These are phyloP conservation scores for Petunia hybrid DNA, from an alignment of 305 asterid genomes.

Conservation along the genomic window DNA sequence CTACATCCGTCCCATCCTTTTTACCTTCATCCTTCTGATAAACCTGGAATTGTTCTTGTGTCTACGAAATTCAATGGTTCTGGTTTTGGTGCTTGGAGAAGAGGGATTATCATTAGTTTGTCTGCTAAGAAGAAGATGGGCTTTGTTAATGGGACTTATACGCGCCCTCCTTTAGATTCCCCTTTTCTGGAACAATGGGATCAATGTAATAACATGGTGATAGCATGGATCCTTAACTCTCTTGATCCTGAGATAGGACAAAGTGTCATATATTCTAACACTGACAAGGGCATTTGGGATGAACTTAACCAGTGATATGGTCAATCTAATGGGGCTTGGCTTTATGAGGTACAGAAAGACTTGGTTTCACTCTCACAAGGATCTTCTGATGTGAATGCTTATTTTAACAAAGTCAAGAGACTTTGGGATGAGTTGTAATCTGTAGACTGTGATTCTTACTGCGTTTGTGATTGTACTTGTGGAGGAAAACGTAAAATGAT, in stretches of 20 bases:
- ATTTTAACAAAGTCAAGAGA: constrained; percentile 1
- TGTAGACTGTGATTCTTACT: background rate
- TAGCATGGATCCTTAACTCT: background rate
- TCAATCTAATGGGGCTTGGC: background rate
- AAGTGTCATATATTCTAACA: background rate
- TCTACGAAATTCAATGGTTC: too few relatives aligned
- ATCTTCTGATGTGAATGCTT: background rate
- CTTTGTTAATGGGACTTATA: too few relatives aligned
- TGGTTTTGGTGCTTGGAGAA: too few relatives aligned
- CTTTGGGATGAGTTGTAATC: background rate
- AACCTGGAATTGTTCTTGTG: too few relatives aligned
- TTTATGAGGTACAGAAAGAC: background rate
- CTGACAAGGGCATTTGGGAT: background rate
- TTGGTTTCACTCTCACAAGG: background rate
- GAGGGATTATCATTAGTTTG: too few relatives aligned
- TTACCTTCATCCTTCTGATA: too few relatives aligned
- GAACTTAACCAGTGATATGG: background rate
- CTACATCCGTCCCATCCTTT: too few relatives aligned
- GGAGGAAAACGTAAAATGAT: too few relatives aligned
- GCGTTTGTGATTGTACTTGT: background rate
- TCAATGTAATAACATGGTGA: background rate
- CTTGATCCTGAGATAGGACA: background rate
- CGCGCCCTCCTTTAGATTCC: too few relatives aligned
- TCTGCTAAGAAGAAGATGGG: too few relatives aligned
- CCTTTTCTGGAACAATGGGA: background rate